phyloP scores from a whole-genome alignment of 768 basidiomycete species.

The Leccinum truebloodii region DNA sequence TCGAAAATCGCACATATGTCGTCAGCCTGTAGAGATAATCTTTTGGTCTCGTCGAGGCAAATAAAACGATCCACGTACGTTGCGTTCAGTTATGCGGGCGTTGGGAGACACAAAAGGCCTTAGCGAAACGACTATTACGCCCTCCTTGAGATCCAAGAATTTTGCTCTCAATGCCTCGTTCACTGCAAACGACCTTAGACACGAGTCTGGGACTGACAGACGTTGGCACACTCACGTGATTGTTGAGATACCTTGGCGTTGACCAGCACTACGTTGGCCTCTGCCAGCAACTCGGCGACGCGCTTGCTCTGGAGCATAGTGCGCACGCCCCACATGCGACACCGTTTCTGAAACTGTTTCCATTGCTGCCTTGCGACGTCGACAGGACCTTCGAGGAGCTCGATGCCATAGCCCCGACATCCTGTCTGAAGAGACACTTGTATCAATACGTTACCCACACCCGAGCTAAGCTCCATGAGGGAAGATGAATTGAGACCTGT shows the following conservation, averaged over 20 bases:
- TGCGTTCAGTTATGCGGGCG: conserved; percentile 81
- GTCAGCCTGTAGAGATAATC: conserved; percentile 50
- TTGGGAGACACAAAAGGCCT: conserved; percentile 80
- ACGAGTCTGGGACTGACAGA: neutral
- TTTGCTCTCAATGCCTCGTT: conserved; percentile 86
- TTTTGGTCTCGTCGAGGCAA: neutral
- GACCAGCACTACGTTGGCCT: conserved; percentile 90
- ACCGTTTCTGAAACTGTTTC: conserved; percentile 71
- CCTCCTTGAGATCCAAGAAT: conserved; percentile 93
- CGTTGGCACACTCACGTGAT: conserved; percentile 53
- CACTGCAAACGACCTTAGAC: conserved; percentile 43
- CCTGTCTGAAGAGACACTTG: conserved; percentile 83
- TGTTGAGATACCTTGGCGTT: conserved; percentile 86
- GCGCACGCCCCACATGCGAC: conserved; percentile 88
- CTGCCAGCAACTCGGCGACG: conserved; percentile 66
- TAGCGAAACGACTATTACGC: conserved; percentile 86
- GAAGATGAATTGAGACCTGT: conserved; percentile 54
- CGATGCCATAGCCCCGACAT: conserved; percentile 75
- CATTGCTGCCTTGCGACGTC: conserved; percentile 76
- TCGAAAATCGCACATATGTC: conserved; percentile 84
- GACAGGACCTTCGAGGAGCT: conserved; percentile 78
- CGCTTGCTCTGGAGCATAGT: conserved; percentile 72
- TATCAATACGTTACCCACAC: conserved; percentile 82
- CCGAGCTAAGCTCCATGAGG: conserved; percentile 82
- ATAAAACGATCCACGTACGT: conserved; percentile 46